phyloP scores from a whole-genome alignment of 2,329 filamentous ascomycete genomes.

The Fusarium humuli region DNA sequence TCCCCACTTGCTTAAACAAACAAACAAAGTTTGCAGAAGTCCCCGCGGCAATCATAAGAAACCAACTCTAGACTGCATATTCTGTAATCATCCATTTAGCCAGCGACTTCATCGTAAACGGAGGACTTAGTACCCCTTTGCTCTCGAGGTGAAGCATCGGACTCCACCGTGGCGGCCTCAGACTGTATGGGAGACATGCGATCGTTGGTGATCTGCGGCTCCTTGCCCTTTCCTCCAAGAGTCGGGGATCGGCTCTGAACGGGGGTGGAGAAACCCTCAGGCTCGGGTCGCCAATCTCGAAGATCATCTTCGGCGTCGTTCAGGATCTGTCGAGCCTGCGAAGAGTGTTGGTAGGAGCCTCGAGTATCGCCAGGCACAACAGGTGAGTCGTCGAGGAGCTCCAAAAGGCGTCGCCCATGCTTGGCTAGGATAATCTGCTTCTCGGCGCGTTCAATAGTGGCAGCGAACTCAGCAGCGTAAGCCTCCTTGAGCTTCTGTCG shows the following conservation, averaged over 20 bases:
- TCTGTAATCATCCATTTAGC: slow-evolving; percentile 11
- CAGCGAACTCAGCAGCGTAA: slow-evolving; percentile 87
- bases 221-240: slow-evolving; percentile 46
- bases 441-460: slow-evolving; percentile 94
- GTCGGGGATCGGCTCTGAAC: slow-evolving; percentile 41
- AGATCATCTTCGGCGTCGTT: slow-evolving; percentile 94
- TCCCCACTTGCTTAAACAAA: slow-evolving; percentile 10
- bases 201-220: slow-evolving; percentile 27
- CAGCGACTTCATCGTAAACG: slow-evolving; percentile 33
- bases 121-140: slow-evolving; percentile 29
- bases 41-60: neutral
- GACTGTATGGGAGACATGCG: slow-evolving; percentile 27
- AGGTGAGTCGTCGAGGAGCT: slow-evolving; percentile 88
- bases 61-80: neutral
- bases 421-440: slow-evolving; percentile 96
- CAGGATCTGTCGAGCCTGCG: slow-evolving; percentile 83
- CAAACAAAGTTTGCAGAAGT: slow-evolving; percentile 1
- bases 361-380: slow-evolving; percentile 87
- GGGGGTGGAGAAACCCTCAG: slow-evolving; percentile 49
- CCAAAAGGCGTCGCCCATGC: slow-evolving; percentile 86
- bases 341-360: slow-evolving; percentile 72
- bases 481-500: slow-evolving; percentile 96
- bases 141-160: slow-evolving; percentile 13
- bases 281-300: slow-evolving; percentile 73
- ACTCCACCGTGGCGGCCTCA: slow-evolving; percentile 23